These are phyloP conservation scores for Russula olivacea DNA, from an alignment of 768 basidiomycete species.

Conservation along the genomic window DNA sequence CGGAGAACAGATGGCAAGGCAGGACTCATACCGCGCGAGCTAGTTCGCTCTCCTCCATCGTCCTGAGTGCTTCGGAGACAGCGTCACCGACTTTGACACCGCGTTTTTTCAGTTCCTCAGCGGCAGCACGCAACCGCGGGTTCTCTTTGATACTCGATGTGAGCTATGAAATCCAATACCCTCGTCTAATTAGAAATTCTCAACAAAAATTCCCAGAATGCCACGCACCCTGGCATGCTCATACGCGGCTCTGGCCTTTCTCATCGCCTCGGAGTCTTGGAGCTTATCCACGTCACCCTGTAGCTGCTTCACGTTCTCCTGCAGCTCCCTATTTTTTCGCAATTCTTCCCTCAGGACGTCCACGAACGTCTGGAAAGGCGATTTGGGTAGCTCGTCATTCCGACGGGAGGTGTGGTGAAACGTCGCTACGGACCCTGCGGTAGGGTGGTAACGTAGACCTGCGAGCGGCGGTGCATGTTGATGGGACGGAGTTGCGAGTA, in stretches of 20 bases:
- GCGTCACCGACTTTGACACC: constrained; percentile 94
- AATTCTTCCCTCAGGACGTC: constrained; percentile 91
- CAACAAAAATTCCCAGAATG: no score
- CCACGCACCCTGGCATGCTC: constrained; percentile 82
- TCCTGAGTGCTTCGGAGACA: constrained; percentile 82
- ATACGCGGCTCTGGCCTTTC: constrained; percentile 83
- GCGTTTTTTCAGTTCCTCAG: constrained; percentile 83
- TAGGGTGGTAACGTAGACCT: constrained; percentile 32
- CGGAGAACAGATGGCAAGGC: neutral
- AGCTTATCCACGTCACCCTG: constrained; percentile 97
- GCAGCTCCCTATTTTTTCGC: constrained; percentile 87
- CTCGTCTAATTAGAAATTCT: neutral
- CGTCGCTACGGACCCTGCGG: constrained; percentile 18
- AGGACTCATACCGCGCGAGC: constrained; percentile 66
- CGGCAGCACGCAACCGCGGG: constrained; percentile 83
- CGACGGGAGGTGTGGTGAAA: constrained; percentile 66
- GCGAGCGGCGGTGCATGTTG: constrained; percentile 24
- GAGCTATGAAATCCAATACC: constrained; percentile 43
- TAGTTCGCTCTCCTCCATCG: constrained; percentile 92
- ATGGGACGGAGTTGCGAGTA: constrained; percentile 26
- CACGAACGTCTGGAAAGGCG: constrained; percentile 94
- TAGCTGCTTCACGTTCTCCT: constrained; percentile 95
- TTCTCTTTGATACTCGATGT: constrained; percentile 96
- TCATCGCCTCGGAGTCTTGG: constrained; percentile 96
- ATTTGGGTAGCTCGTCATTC: constrained; percentile 68